Base-by-base conservation (phyloP, 169 alveolate genomes). In the Cryptosporidium canis region DNA sequence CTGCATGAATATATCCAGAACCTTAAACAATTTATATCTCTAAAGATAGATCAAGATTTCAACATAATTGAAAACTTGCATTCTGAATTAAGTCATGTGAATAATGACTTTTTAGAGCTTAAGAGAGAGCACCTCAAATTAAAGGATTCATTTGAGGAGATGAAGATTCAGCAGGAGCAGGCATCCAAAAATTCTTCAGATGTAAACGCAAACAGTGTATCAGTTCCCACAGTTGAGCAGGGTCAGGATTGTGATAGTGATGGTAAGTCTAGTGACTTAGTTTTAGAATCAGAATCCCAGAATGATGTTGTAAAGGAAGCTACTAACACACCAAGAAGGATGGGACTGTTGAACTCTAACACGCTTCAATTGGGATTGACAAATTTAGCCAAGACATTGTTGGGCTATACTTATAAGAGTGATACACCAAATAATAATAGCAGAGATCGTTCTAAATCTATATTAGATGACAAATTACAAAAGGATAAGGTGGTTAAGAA, bases 361-460 rank as follows among this genome's bases (percentile, higher is more conserved):
- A 66, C 33, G n/a, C 35, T 27, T 21, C 61, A 43, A 14, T 18
- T 66, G 39, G 87, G 77, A 12, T 37, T 77, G 27, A 77, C 39
- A 24, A 77, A 41, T 61, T 41, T 77, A 16, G 87, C 87, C 16
- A 77, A 77, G 41, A 58, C 87, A 18, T 58, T 77, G 58, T 56
- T 77, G 12, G 21, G 61, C 8, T 77, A 77, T 41, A 43, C 87
- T 41, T 70, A 70, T 37, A 29, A 35, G n/a, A 8, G 41, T 1
- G 63, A 67, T 16, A 24, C 0, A 24, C 6, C 58, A 21, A 2
- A 5, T 3, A n/a, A 18, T 18, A 16, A 1, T 12, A 51, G 0
- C 24, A 51, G 24, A 21, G 35, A 51, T n/a, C 24, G 12, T 18
- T 51, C 24, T 21, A 51, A 51, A 51, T 11, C 63, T 7, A 5